Evolutionary conservation across 345 rosid genomes (phyloP), one percentile per base, ranked within the genome.

Genomic region (Streptanthus diversifolius): DNA sequence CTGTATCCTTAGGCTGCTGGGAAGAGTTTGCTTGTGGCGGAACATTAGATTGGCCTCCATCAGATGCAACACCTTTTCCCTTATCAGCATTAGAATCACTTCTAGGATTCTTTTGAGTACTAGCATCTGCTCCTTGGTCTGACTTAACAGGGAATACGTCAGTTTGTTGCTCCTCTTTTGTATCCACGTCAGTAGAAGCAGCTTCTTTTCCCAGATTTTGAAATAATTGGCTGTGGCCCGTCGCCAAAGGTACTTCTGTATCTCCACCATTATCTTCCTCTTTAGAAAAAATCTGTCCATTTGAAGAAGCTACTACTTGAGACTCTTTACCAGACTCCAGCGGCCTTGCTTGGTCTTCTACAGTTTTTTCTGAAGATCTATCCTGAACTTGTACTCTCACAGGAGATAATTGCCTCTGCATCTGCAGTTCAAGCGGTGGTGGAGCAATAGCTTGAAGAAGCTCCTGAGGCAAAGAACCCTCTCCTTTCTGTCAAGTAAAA

Each of bases 391-490:
- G 83, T 76, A 80, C 91, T 57, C 82, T 83, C 14, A 82, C 71
- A 80, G 91, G 82, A 78, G 75, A 73, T 59, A 82, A 48, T 60
- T 64, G 82, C 48, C 75, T 77, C 65, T 79, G 93, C 68, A 55
- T 81, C 83, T 83, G 97, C 79, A 79, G 44, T 71, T 92, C 98
- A 79, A 95, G 90, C 55, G 90, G 88, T 21, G 97, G 99, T 27
- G 99, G 96, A 70, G 81, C 80, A 77, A 95, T 95, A 79, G 96
- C 88, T 80, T 70, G 87, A 73, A 90, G 93, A 82, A 95, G 98
- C 86, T 95, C 95, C 30, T 82, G 99, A 5, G 98, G 99, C 60
- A 92, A 92, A 56, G 86, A 82, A 67, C 89, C 87, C 82, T 95
- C 98, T 75, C 98, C 97, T 90, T 95, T 92, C 97, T 90, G 83